Evolutionary conservation across 208 protist species (phyloP).

Genomic region (Histomonas meleagridis): DNA sequence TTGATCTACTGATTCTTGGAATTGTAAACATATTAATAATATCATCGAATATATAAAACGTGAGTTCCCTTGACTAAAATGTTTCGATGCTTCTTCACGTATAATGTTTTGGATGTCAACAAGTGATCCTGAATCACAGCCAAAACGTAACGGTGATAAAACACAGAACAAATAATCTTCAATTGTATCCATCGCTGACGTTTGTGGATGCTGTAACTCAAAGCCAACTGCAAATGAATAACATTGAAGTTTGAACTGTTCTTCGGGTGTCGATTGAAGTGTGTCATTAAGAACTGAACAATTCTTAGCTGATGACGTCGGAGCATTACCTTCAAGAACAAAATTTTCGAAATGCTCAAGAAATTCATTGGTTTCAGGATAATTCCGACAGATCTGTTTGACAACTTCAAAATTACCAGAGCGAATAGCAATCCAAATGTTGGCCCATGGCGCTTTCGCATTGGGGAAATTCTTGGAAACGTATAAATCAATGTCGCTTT

Average conservation of each 20-base stretch:
- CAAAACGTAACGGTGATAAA: neutral
- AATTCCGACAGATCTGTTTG: neutral
- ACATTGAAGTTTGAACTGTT: neutral
- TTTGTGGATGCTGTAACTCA: neutral
- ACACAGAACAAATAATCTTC: conserved; percentile 10
- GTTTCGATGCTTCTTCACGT: neutral
- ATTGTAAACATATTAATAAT: neutral
- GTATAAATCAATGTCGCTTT: neutral
- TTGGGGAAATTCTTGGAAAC: neutral
- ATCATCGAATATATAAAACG: neutral
- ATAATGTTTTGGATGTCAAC: neutral
- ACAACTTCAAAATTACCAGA: neutral
- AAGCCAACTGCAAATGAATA: neutral
- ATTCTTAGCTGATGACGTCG: neutral
- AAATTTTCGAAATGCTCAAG: neutral
- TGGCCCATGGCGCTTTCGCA: neutral
- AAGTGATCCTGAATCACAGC: neutral
- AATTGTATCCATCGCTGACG: no score
- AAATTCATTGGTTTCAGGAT: neutral
- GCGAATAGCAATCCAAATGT: neutral
- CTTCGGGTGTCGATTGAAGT: neutral
- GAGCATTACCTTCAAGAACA: neutral
- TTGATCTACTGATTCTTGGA: neutral
- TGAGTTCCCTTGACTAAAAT: neutral
- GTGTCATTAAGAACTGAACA: neutral